Evolutionary conservation across 2,329 filamentous ascomycete genomes (phyloP), one percentile per base, ranked within the genome.

Genomic region (Botrytis byssoidea): DNA sequence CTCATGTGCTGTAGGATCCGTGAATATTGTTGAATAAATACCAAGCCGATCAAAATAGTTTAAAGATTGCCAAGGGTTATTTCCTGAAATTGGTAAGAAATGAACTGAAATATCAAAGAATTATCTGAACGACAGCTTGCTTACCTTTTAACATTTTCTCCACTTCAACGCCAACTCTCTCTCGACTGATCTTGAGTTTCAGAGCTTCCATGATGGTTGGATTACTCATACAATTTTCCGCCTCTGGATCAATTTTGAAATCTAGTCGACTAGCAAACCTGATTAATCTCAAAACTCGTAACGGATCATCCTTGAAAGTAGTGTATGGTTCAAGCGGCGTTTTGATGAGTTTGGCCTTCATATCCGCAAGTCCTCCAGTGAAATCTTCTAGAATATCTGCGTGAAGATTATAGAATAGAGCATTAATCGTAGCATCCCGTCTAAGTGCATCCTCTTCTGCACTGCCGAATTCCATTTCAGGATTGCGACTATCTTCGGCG

Each of bases 351-450:
- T 89, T 88, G 2, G 85, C 84, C 48, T 86, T 82, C 89, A 98
- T 89, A 80, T 98, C 95, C 12, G 87, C 81, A 51, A 97, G 84
- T 0, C 96, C 95, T 12, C 88, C 88, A 0, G 94, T 97, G 75
- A 97, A 92, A 81, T 99, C 96, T 82, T 98, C 95, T 51, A 98
- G 88, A 74, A 87, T 79, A 48, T 89, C 88, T 1, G 91, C 94
- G 79, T 95, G 90, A 57, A 99, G 85, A 79, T 98, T 98, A 85
- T 96, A 98, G 83, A 98, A 98, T 76, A 99, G 88, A 37, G 96
- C 94, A 81, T 99, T 99, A 75, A 98, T 90, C 0, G 94, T 98
- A 35, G 95, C 95, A 85, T 99, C 95, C 66, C 95, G 90, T 35
- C 95, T 90, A 77, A 94, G 81, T 3, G 95, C 95, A 83, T 99